Percentiles rank a stretch among this genome's conserved stretches.
phyloP scores from a whole-genome alignment of 2,329 filamentous ascomycete species.

The Septoria linicola region DNA sequence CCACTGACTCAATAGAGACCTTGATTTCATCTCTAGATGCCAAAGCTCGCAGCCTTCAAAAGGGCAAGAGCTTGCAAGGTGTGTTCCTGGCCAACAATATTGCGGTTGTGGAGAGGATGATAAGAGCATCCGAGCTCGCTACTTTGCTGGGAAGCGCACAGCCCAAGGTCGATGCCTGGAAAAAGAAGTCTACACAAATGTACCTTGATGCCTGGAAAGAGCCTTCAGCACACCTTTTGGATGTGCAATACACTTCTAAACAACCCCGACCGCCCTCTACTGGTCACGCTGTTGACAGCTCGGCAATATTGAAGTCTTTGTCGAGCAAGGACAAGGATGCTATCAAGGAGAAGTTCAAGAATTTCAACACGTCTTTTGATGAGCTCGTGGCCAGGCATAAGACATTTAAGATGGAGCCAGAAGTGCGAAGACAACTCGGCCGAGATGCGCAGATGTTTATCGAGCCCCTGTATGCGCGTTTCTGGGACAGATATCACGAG shows the following conservation, averaged over 20 bases:
- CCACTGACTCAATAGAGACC: constrained; percentile 80
- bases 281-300: constrained; percentile 67
- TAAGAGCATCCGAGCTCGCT: constrained; percentile 75
- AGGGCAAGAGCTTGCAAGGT: constrained; percentile 74
- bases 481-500: constrained; percentile 97
- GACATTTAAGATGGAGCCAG: constrained; percentile 81
- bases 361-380: constrained; percentile 88
- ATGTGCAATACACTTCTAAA: constrained; percentile 87
- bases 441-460: constrained; percentile 87
- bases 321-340: constrained; percentile 90
- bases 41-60: constrained; percentile 70
- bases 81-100: constrained; percentile 91
- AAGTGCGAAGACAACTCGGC: constrained; percentile 76
- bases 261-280: constrained; percentile 68
- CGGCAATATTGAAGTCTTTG: constrained; percentile 77
- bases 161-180: constrained; percentile 70
- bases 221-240: constrained; percentile 78
- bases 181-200: constrained; percentile 76
- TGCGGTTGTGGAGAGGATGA: constrained; percentile 78
- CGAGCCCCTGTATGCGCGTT: constrained; percentile 89
- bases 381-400: constrained; percentile 83
- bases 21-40: constrained; percentile 73
- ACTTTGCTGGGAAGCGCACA: constrained; percentile 60
- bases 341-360: constrained; percentile 93
- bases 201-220: constrained; percentile 91